Evolutionary conservation across 2,329 filamentous ascomycete species (phyloP).

Genomic region (Cryoendolithus antarcticus): DNA sequence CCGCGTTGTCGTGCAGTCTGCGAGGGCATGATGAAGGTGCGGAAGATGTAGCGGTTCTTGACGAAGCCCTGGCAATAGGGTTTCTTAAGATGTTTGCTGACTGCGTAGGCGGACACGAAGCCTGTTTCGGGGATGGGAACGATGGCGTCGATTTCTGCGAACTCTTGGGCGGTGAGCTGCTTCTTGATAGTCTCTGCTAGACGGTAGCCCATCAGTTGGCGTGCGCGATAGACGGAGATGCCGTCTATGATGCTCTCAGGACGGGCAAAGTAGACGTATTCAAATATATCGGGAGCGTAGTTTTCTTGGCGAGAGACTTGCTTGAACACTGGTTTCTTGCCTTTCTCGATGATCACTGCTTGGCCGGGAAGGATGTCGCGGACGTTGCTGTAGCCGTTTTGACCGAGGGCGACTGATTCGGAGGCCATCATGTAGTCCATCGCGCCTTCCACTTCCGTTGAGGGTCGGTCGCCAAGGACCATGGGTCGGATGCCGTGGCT

Average conservation of each 20-base stretch:
- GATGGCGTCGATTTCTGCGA: slow-evolving; percentile 70
- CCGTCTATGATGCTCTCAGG: slow-evolving; percentile 77
- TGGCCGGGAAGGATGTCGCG: slow-evolving; percentile 70
- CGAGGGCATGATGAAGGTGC: slow-evolving; percentile 77
- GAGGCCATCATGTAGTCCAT: slow-evolving; percentile 84
- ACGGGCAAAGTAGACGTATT: slow-evolving; percentile 77
- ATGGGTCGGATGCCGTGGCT: slow-evolving; percentile 73
- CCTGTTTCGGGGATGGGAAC: slow-evolving; percentile 78
- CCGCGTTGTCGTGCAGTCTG: slow-evolving; percentile 72
- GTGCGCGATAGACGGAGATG: slow-evolving; percentile 71
- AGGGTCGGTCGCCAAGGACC: slow-evolving; percentile 58
- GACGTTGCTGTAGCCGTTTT: slow-evolving; percentile 68
- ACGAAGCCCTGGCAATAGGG: slow-evolving; percentile 73
- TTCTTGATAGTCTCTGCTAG: slow-evolving; percentile 61
- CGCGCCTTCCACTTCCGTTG: slow-evolving; percentile 35
- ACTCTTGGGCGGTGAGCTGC: slow-evolving; percentile 53
- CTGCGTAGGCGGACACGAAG: slow-evolving; percentile 64
- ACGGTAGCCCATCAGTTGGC: slow-evolving; percentile 76
- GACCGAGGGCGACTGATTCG: slow-evolving; percentile 70
- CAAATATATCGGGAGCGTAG: slow-evolving; percentile 82
- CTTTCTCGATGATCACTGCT: slow-evolving; percentile 76
- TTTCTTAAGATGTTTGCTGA: slow-evolving; percentile 64
- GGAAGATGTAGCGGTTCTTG: slow-evolving; percentile 81
- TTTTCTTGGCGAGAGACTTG: slow-evolving; percentile 57
- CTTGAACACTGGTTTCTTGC: slow-evolving; percentile 57